These are phyloP conservation scores for Microcera coccophila DNA, from an alignment of 2,329 filamentous ascomycete species.

Conservation along the genomic window DNA sequence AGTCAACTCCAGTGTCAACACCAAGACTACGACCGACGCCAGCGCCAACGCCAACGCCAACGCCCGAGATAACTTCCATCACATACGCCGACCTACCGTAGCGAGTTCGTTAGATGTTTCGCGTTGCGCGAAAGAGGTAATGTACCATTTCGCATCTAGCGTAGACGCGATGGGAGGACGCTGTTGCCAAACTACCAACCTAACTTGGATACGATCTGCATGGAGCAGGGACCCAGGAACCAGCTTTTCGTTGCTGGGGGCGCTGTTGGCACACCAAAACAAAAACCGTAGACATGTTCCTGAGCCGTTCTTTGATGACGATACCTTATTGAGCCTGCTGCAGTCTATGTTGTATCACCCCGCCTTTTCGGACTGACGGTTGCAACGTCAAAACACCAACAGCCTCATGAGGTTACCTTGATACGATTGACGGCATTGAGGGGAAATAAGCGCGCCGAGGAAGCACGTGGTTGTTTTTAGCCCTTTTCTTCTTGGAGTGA, in stretches of 20 bases:
- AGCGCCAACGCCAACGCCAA: no score
- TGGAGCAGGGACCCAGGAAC: background rate
- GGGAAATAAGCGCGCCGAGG: background rate
- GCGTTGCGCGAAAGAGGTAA: constrained; percentile 7
- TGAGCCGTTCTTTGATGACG: background rate
- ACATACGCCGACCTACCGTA: no score
- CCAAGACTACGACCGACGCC: no score
- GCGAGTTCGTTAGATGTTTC: background rate
- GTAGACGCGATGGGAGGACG: background rate
- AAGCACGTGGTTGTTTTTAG: constrained; percentile 1
- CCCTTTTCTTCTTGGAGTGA: background rate
- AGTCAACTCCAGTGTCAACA: background rate
- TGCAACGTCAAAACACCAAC: background rate
- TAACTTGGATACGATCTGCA: constrained; percentile 1
- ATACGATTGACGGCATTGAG: no score
- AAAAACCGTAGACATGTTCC: background rate
- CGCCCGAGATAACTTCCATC: no score
- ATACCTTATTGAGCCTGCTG: background rate
- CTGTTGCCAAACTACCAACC: background rate
- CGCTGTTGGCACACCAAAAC: background rate
- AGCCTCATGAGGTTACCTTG: no score
- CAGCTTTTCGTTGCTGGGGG: background rate
- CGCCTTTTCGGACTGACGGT: background rate
- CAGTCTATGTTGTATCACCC: background rate
- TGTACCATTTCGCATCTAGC: constrained; percentile 10